Conservation (phyloP, 2,329 filamentous ascomycete species). For the Fusarium sp. region DNA sequence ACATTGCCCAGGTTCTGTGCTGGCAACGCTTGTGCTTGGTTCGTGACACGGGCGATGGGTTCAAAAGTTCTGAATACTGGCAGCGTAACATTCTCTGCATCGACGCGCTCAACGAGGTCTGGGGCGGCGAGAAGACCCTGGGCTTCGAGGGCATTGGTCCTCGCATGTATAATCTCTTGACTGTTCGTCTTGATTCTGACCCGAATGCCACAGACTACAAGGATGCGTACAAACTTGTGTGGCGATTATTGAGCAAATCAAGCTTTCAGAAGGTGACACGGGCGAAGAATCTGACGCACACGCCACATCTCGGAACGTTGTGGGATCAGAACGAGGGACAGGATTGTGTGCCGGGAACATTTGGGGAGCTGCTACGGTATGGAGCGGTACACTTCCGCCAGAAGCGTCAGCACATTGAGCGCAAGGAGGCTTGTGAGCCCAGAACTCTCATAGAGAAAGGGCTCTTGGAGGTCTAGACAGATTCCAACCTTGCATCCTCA, state of each 20-base stretch:
- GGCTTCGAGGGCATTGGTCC: background rate
- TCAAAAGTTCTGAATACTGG: background rate
- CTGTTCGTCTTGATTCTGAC: background rate
- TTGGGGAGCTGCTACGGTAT: background rate
- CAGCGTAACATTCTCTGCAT: background rate
- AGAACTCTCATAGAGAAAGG: background rate
- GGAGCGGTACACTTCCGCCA: background rate
- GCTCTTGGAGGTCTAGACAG: background rate
- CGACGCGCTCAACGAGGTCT: background rate
- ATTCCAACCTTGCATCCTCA: background rate
- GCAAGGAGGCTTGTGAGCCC: background rate
- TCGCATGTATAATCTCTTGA: background rate
- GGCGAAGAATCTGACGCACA: background rate
- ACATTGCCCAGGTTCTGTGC: background rate
- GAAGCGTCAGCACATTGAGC: background rate
- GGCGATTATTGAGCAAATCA: background rate
- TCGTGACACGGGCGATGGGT: background rate
- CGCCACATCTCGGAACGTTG: background rate
- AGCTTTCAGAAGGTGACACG: background rate
- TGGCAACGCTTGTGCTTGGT: background rate
- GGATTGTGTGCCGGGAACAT: background rate
- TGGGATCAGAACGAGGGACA: background rate
- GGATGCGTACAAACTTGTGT: background rate
- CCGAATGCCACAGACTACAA: background rate
- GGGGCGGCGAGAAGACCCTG: background rate